phyloP scores from a whole-genome alignment of 2,329 filamentous ascomycete genomes.

The Verticillium albo-atrum region DNA sequence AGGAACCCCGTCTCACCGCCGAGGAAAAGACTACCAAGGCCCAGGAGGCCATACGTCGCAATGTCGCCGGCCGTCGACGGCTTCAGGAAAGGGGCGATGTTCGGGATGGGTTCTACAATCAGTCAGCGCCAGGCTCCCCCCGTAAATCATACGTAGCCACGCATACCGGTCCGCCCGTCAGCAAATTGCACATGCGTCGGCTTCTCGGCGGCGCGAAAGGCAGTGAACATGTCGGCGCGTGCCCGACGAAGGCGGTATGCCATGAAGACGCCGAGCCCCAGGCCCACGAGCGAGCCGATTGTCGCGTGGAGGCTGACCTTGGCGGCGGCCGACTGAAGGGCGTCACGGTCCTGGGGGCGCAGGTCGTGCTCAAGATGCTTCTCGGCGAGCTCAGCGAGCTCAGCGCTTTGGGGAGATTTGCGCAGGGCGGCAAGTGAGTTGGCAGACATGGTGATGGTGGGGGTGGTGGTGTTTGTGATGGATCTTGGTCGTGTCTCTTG shows the following conservation, averaged over 20 bases:
- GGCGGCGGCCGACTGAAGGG: conserved; percentile 48
- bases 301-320: conserved; percentile 51
- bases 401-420: conserved; percentile 31
- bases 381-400: conserved; percentile 50
- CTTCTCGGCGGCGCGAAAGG: conserved; percentile 56
- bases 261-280: conserved; percentile 54
- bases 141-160: not conserved
- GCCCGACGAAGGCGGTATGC: conserved; percentile 52
- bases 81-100: conserved; percentile 52
- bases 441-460: conserved; percentile 9
- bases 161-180: conserved; percentile 50
- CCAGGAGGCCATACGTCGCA: conserved; percentile 59
- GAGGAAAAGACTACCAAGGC: conserved; percentile 56
- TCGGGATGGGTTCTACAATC: conserved; percentile 51
- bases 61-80: conserved; percentile 56
- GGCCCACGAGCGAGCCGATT: conserved; percentile 54
- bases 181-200: conserved; percentile 59
- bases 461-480: too few species aligned
- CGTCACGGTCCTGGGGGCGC: conserved; percentile 51
- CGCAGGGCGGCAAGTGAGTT: conserved; percentile 27
- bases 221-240: conserved; percentile 55
- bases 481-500: too few species aligned
- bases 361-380: conserved; percentile 53
- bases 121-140: too few species aligned
- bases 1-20: conserved; percentile 61